Base-by-base conservation (phyloP, 805 yeast genomes). In the Candida caryicola region DNA sequence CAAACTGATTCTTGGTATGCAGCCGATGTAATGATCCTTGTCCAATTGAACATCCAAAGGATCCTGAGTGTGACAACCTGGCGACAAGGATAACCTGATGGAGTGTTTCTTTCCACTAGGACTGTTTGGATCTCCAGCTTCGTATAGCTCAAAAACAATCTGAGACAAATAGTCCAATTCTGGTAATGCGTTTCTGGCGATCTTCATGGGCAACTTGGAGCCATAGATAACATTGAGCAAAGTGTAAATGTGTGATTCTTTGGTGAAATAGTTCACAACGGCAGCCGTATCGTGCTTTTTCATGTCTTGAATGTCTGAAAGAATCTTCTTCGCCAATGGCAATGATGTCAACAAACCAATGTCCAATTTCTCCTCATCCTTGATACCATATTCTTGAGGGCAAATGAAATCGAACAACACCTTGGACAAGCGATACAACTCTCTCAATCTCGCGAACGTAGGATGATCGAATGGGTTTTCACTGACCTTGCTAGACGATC, bases 351-450 rank as follows among this genome's bases (percentile, higher is more conserved):
- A 69, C 40, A 93, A 69, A 4, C 99, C 99, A 65, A 93, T 93
- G 58, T 93, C 99, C 43, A 93, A 74, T 57, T 93, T 93, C 61
- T 93, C 99, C 52, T 84, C 82, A 55, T 89, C 95, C 47, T 90
- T 88, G 51, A 93, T 93, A 46, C 99, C 99, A 58, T 93, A 93
- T 58, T 93, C 99, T 61, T 93, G 98, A 7, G 99, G 99, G 63
- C 98, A 93, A 34, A 93, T 89, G 56, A 91, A 93, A 63, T 93
- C 99, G 66, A 93, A 93, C 45, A 93, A 66, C 5, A 93, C 96
- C 60, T 93, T 95, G 1, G 96, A 86, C 39, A 93, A 71, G 46
- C 91, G 73, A 59, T 90, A 93, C 36, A 93, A 73, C 58, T 93
- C 99, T 49, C 98, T 73, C 41, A 93, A 71, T 45, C 87, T 76